A percentile compares a stretch with the other conserved stretches of the same genome.
Conservation (phyloP, 345 rosid species). For the Brassica nigra region DNA sequence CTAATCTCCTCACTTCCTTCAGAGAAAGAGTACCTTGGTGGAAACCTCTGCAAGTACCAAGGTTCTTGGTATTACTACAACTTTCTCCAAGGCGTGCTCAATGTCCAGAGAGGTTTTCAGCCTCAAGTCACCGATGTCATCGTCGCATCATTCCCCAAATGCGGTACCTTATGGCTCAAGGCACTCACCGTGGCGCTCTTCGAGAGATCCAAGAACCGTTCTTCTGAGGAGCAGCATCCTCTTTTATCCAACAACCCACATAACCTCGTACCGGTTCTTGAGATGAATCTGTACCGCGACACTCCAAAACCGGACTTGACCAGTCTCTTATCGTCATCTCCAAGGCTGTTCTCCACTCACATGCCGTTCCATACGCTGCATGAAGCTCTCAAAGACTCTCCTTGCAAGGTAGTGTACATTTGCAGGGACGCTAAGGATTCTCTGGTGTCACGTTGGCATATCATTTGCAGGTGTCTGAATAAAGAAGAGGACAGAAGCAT, state of each 20-base stretch:
- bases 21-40: conserved; percentile 30
- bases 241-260: conserved; percentile 49
- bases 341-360: conserved; percentile 53
- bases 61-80: conserved; percentile 34
- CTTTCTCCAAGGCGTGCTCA: conserved; percentile 40
- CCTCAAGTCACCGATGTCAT: conserved; percentile 45
- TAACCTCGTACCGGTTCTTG: conserved; percentile 48
- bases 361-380: conserved; percentile 45
- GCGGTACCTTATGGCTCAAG: conserved; percentile 61
- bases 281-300: conserved; percentile 5
- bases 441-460: not conserved
- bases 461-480: not conserved
- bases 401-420: conserved; percentile 53
- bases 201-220: conserved; percentile 25
- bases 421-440: conserved; percentile 37
- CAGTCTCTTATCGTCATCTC: conserved; percentile 32
- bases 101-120: conserved; percentile 46
- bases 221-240: conserved; percentile 39
- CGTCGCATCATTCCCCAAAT: conserved; percentile 50
- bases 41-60: conserved; percentile 43
- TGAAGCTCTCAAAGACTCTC: conserved; percentile 32
- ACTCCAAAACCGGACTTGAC: conserved; percentile 34
- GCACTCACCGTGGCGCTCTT: conserved; percentile 47
- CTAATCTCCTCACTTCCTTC: conserved; percentile 44
- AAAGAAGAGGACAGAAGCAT: conserved; percentile 8